Evolutionary conservation across 2,329 filamentous ascomycete genomes (phyloP), one percentile per base, ranked within the genome.

Genomic region (Cladophialophora bantiana): DNA sequence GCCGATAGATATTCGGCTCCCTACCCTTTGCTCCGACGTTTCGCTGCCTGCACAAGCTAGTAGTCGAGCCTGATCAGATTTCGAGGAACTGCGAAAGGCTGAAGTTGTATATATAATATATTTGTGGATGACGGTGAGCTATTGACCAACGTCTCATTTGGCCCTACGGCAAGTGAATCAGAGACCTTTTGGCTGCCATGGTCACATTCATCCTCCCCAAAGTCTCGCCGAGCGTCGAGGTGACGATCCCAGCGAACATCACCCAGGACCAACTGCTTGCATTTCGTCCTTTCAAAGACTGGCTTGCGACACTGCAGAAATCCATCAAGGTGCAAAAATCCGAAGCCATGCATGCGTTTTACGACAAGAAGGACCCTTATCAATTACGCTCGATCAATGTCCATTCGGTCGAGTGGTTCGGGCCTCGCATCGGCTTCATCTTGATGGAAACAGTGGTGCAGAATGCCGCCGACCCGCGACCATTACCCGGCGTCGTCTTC

Each of bases 401-500:
- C 26, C 84, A 88, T 70, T 76, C 83, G 1, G 81, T 83, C n/a
- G 85, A 86, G 72, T 83, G 80, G 71, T 87, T 87, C 68, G 73
- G 71, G n/a, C 76, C 74, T 1, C 78, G 82, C 10, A 72, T 87
- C 5, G 85, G 85, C 1, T 88, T 88, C 70, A 72, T 88, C 59
- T 87, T 87, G 70, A 71, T 87, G 38, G 82, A 82, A 64, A 81
- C 83, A 0, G 78, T 81, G 12, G 80, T 88, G 12, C 81, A 81
- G 1, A 86, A 85, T 69, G 78, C 81, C 13, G 60, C 77, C 10
- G 84, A 81, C 2, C 82, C 84, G 67, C 81, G 77, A 67, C 55
- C 57, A 4, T 77, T 87, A 1, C 85, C 85, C 0, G 86, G 85
- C 1, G 83, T 83, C 54, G 82, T 87, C 2, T 87, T 88, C 69